A percentile compares a stretch with the other conserved stretches of the same genome.
These are phyloP conservation scores for Xerocomus spinulosus DNA, from an alignment of 768 basidiomycete species.

Conservation along the genomic window DNA sequence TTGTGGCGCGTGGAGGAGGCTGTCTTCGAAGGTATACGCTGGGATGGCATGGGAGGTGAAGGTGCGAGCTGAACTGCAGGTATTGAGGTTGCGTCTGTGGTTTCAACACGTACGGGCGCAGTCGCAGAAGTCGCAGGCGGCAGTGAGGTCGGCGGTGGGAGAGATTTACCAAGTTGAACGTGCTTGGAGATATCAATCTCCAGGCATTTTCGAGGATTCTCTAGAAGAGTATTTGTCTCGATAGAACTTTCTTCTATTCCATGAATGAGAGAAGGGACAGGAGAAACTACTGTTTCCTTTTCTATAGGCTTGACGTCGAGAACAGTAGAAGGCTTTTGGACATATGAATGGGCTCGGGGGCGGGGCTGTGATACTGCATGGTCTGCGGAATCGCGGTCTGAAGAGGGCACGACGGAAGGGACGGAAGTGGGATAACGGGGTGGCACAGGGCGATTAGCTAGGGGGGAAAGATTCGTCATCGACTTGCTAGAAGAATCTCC, in stretches of 20 bases:
- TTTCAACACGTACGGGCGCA: constrained; percentile 4
- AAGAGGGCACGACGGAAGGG: constrained; percentile 43
- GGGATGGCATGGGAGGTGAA: constrained; percentile 5
- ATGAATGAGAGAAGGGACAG: constrained; percentile 5
- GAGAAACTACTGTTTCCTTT: constrained; percentile 3
- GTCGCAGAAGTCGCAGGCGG: constrained; percentile 3
- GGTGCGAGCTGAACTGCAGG: constrained; percentile 1
- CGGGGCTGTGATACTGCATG: constrained; percentile 18
- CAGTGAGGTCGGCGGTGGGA: constrained; percentile 2
- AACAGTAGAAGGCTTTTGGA: constrained; percentile 18
- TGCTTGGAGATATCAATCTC: constrained; percentile 6
- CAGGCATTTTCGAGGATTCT: constrained; percentile 2
- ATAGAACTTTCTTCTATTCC: constrained; percentile 3
- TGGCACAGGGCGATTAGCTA: constrained; percentile 58
- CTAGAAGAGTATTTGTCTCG: not conserved
- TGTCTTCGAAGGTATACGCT: constrained; percentile 14
- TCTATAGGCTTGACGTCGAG: constrained; percentile 16
- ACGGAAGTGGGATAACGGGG: constrained; percentile 48
- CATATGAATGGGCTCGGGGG: constrained; percentile 26
- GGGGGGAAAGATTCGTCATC: constrained; percentile 40
- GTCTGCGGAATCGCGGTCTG: constrained; percentile 26
- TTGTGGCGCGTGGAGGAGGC: constrained; percentile 8
- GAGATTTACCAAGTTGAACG: constrained; percentile 1
- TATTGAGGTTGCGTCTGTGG: not conserved
- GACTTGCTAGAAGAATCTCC: constrained; percentile 29